A percentile compares a stretch with the other conserved stretches of the same genome.
Evolutionary conservation across 2,329 filamentous ascomycete genomes (phyloP).

Genomic region (Colletotrichum eleusines): DNA sequence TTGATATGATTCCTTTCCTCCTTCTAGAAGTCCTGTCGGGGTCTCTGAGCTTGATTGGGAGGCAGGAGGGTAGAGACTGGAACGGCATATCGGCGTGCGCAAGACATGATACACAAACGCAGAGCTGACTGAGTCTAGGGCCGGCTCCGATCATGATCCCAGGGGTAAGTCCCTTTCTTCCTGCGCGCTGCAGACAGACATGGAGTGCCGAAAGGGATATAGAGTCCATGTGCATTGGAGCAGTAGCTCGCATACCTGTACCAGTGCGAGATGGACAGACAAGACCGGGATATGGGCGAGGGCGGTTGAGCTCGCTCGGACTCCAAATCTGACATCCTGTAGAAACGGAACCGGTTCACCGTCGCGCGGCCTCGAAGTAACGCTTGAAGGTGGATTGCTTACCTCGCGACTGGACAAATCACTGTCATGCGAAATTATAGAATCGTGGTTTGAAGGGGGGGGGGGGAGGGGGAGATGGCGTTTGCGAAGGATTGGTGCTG

Average conservation of each 20-base stretch:
- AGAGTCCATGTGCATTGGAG: background rate
- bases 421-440: background rate
- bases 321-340: background rate
- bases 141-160: background rate
- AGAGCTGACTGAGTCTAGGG: background rate
- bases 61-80: background rate
- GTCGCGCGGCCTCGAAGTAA: background rate
- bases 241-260: background rate
- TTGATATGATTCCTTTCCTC: too few species aligned
- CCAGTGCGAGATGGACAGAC: background rate
- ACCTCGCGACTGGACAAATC: background rate
- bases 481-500: background rate
- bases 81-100: background rate
- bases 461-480: background rate
- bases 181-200: background rate
- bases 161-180: background rate
- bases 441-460: background rate
- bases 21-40: slow-evolving; percentile 1
- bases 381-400: background rate
- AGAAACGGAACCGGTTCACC: background rate
- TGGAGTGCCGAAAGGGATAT: background rate
- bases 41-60: background rate
- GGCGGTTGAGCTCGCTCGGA: background rate
- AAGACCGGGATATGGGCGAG: background rate
- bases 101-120: background rate